Conservation (phyloP, 2,329 filamentous ascomycete genomes). For the Bipolaris oryzae region DNA sequence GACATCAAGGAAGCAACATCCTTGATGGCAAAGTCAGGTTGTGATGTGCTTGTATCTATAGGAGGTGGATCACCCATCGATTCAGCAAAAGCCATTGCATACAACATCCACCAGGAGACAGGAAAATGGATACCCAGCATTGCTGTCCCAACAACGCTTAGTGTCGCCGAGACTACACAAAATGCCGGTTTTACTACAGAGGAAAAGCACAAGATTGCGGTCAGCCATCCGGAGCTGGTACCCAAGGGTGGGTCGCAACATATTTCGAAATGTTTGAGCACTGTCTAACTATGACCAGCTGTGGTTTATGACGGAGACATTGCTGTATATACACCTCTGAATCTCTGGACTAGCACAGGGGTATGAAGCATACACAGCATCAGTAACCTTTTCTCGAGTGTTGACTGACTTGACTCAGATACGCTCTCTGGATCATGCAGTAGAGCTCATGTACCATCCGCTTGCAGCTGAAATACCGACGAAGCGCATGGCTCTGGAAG, state of each 20-base stretch:
- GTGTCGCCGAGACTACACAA: constrained; percentile 61
- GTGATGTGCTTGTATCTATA: constrained; percentile 44
- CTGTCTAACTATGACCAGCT: constrained; percentile 41
- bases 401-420: constrained; percentile 40
- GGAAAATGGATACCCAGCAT: constrained; percentile 49
- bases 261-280: background rate
- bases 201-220: constrained; percentile 58
- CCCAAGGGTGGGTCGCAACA: constrained; percentile 36
- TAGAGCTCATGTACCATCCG: constrained; percentile 62
- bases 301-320: constrained; percentile 62
- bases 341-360: constrained; percentile 60
- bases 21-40: constrained; percentile 45
- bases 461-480: constrained; percentile 57
- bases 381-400: background rate
- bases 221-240: constrained; percentile 54
- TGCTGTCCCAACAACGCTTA: constrained; percentile 50
- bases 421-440: constrained; percentile 61
- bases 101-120: constrained; percentile 47
- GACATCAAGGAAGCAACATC: constrained; percentile 45
- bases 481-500: constrained; percentile 54
- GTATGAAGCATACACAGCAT: constrained; percentile 22
- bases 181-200: constrained; percentile 59
- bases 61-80: constrained; percentile 62
- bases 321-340: constrained; percentile 57
- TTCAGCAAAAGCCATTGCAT: constrained; percentile 48